Percentiles rank a stretch among this genome's conserved stretches.
Conservation (phyloP, 208 protist genomes). For the Jaenimonas drosophilae region DNA sequence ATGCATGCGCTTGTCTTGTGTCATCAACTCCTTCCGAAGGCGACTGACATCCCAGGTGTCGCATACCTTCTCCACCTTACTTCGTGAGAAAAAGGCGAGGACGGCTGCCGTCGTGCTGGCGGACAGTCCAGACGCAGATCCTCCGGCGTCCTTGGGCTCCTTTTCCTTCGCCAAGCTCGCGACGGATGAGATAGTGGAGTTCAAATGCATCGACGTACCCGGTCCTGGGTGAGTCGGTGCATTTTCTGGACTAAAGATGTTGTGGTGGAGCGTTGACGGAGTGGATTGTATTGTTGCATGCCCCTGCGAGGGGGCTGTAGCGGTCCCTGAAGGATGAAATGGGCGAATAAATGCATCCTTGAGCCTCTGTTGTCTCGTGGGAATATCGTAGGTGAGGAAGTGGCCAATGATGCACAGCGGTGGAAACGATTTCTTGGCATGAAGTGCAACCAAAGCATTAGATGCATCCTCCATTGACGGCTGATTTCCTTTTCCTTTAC, state of each 20-base stretch:
- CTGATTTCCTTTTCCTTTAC: neutral
- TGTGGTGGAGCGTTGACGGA: neutral
- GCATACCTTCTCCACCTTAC: neutral
- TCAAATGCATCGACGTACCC: too few relatives aligned
- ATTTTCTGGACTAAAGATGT: neutral
- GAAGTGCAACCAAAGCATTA: neutral
- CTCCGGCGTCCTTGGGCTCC: neutral
- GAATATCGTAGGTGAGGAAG: conserved; percentile 61
- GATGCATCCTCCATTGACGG: neutral
- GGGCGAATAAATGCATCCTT: conserved; percentile 15
- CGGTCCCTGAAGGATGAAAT: neutral
- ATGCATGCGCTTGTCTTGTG: conserved; percentile 30
- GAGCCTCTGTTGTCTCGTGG: conserved; percentile 41
- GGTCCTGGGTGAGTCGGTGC: too few relatives aligned
- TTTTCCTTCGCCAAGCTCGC: conserved; percentile 1
- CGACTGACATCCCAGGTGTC: conserved; percentile 17
- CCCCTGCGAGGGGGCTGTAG: neutral
- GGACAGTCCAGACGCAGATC: neutral
- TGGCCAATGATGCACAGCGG: conserved; percentile 52
- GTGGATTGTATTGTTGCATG: neutral
- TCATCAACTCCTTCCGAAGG: conserved; percentile 27
- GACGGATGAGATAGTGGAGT: too few relatives aligned
- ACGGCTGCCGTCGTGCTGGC: neutral
- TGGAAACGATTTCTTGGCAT: conserved; percentile 24
- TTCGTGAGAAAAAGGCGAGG: too few relatives aligned